Conservation (phyloP, 371 early-diverging fungal genomes). For the Batkoa obscura region DNA sequence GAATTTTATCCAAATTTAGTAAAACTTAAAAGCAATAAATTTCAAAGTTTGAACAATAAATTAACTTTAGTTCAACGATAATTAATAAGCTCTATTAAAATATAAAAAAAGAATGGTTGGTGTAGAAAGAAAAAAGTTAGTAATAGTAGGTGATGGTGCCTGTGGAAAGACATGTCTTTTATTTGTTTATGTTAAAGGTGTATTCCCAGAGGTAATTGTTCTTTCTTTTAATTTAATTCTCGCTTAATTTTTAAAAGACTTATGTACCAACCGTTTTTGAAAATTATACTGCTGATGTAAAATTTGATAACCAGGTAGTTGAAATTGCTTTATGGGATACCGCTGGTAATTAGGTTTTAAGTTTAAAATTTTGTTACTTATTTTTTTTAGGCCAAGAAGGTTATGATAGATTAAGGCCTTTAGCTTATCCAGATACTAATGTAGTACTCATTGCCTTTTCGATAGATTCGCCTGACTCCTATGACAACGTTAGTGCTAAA, state of each 20-base stretch:
- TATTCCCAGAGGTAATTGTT: slow-evolving; percentile 61
- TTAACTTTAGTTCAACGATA: too few relatives aligned
- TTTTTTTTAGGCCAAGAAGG: slow-evolving; percentile 34
- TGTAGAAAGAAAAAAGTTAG: slow-evolving; percentile 18
- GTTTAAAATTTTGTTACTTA: slow-evolving; percentile 27
- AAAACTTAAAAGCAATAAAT: too few relatives aligned
- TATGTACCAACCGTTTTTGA: slow-evolving; percentile 60
- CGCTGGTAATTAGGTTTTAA: slow-evolving; percentile 55
- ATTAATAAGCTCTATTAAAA: too few relatives aligned
- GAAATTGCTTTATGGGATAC: slow-evolving; percentile 40
- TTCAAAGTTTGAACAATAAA: too few relatives aligned
- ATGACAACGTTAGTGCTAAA: slow-evolving; percentile 59
- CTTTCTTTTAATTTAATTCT: slow-evolving; percentile 38
- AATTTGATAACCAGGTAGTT: slow-evolving; percentile 22
- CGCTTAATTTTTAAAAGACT: slow-evolving; percentile 17
- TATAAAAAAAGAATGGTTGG: too few relatives aligned
- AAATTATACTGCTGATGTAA: slow-evolving; percentile 26
- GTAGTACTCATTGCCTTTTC: slow-evolving; percentile 69
- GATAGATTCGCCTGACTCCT: slow-evolving; percentile 56
- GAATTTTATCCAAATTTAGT: too few relatives aligned
- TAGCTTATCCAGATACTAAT: slow-evolving; percentile 78
- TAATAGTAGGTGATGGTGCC: slow-evolving; percentile 43
- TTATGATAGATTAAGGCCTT: slow-evolving; percentile 70
- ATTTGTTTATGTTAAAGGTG: slow-evolving; percentile 61
- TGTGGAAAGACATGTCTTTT: slow-evolving; percentile 76